Conservation (phyloP, 2,329 filamentous ascomycete species). For the Penicillium sp. region DNA sequence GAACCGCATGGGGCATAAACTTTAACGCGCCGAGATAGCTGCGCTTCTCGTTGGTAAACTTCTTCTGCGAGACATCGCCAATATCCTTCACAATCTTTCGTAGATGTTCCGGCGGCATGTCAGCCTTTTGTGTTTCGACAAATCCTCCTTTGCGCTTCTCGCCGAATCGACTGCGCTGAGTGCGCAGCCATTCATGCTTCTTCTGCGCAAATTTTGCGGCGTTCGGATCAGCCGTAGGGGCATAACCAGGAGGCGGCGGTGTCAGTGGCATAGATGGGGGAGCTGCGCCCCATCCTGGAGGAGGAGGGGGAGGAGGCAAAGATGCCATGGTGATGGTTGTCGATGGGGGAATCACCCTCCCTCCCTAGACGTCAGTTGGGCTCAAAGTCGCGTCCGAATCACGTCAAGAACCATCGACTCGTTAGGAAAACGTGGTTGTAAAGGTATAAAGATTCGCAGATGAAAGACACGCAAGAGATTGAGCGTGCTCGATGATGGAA, state of each 20-base stretch:
- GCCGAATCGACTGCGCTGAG: constrained; percentile 86
- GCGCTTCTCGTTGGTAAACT: constrained; percentile 97
- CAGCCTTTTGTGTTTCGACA: constrained; percentile 95
- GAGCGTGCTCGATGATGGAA: constrained; percentile 11
- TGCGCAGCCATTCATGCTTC: constrained; percentile 97
- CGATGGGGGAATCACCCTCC: constrained; percentile 25
- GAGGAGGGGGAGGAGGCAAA: constrained; percentile 64
- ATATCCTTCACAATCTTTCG: constrained; percentile 99
- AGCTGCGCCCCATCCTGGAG: constrained; percentile 61
- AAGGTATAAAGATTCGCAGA: neutral
- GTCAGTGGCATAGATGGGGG: constrained; percentile 55
- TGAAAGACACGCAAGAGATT: neutral
- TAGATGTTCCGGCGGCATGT: constrained; percentile 97
- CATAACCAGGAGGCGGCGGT: constrained; percentile 82
- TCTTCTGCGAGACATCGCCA: constrained; percentile 98
- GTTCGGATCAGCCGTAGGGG: constrained; percentile 75
- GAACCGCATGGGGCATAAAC: constrained; percentile 97
- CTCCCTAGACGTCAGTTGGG: constrained; percentile 26
- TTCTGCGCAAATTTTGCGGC: constrained; percentile 95
- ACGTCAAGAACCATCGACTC: constrained; percentile 26
- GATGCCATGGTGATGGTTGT: constrained; percentile 52
- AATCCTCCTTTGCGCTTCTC: constrained; percentile 97
- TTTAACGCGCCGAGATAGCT: constrained; percentile 96
- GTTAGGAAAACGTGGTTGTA: neutral
- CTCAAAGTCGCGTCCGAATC: constrained; percentile 36